Evolutionary conservation across 176 grass and related monocot species (phyloP).

Genomic region (Oryza nivara): DNA sequence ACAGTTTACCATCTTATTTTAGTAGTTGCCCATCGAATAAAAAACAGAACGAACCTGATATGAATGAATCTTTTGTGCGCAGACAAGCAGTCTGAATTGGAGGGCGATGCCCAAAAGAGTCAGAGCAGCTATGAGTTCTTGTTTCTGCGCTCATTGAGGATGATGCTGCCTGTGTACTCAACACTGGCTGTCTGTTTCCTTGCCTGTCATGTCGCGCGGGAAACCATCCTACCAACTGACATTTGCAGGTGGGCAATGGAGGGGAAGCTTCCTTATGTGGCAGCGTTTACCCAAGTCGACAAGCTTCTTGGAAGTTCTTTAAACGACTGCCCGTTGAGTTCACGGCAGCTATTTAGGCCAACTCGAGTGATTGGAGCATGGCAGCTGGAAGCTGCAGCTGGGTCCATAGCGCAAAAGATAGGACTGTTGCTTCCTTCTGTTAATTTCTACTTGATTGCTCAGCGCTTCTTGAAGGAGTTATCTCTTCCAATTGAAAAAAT

Average conservation of each 20-base stretch:
- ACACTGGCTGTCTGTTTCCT: constrained; percentile 75
- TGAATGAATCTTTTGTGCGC: constrained; percentile 24
- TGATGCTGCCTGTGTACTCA: constrained; percentile 72
- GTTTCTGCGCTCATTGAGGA: constrained; percentile 65
- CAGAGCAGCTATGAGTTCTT: constrained; percentile 43
- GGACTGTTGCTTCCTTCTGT: constrained; percentile 71
- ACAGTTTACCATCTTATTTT: constrained; percentile 1
- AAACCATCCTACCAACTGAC: constrained; percentile 72
- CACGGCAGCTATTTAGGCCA: constrained; percentile 72
- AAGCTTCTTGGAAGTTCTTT: constrained; percentile 55
- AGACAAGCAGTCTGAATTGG: constrained; percentile 34
- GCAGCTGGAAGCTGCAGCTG: constrained; percentile 72
- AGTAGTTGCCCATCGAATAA: background rate
- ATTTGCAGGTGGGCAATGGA: constrained; percentile 75
- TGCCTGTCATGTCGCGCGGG: constrained; percentile 73
- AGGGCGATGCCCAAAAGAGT: constrained; percentile 38
- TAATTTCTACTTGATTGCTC: constrained; percentile 84
- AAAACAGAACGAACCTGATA: background rate
- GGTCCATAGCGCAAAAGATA: constrained; percentile 65
- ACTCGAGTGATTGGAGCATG: constrained; percentile 66
- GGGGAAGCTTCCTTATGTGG: constrained; percentile 73
- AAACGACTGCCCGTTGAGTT: constrained; percentile 57
- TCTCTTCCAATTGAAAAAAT: constrained; percentile 61
- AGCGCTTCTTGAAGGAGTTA: constrained; percentile 63
- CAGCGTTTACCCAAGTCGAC: constrained; percentile 65